Conservation (phyloP, 2,329 filamentous ascomycete species). For the Phyllosticta paracitricarpa region DNA sequence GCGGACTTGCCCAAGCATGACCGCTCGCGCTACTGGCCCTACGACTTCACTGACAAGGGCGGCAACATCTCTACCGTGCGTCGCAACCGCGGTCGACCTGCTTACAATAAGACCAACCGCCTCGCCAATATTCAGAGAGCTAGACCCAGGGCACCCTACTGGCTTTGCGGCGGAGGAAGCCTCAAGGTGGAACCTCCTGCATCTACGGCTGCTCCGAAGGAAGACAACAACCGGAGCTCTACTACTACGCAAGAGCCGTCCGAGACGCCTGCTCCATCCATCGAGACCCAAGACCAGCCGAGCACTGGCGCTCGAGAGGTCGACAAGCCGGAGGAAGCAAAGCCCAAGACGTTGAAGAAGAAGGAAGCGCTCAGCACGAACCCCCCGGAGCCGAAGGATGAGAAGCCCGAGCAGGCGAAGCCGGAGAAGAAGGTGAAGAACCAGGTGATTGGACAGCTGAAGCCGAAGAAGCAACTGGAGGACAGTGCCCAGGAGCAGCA, state of each 20-base stretch:
- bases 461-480: too few relatives aligned
- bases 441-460: too few relatives aligned
- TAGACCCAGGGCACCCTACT: neutral
- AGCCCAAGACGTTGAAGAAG: too few relatives aligned
- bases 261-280: neutral
- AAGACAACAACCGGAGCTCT: neutral
- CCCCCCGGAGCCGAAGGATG: too few relatives aligned
- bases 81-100: conserved; percentile 29
- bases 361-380: too few relatives aligned
- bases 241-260: neutral
- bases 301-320: neutral
- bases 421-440: too few relatives aligned
- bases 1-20: neutral
- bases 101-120: conserved; percentile 12
- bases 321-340: too few relatives aligned
- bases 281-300: neutral
- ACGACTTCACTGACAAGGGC: conserved; percentile 28
- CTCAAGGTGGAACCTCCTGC: neutral
- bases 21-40: conserved; percentile 22
- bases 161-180: neutral
- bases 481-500: too few relatives aligned
- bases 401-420: too few relatives aligned
- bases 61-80: conserved; percentile 20
- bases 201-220: neutral
- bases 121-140: neutral